Conservation (phyloP, 768 basidiomycete species). For the Thelephora ganbajun region DNA sequence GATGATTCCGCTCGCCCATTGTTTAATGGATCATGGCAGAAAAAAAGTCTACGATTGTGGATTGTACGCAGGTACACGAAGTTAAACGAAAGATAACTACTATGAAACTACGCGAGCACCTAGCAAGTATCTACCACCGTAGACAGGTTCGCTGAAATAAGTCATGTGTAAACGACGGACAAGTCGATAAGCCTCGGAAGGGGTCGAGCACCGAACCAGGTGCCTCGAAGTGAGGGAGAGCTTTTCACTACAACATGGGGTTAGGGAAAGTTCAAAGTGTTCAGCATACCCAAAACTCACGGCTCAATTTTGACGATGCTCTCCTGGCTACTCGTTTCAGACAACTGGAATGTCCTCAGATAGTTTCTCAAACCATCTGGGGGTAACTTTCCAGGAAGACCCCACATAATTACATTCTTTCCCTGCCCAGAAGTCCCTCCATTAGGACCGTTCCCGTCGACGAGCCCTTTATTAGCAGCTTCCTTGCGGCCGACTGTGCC, state of each 20-base stretch:
- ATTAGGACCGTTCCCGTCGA: constrained; percentile 32
- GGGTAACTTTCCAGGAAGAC: constrained; percentile 38
- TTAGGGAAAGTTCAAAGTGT: constrained; percentile 2
- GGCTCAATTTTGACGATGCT: constrained; percentile 34
- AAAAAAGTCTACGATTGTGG: too few relatives aligned
- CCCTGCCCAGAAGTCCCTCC: constrained; percentile 37
- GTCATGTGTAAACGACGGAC: constrained; percentile 52
- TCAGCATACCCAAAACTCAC: constrained; percentile 22
- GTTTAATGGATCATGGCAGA: too few relatives aligned
- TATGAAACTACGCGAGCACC: constrained; percentile 39
- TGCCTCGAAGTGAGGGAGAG: constrained; percentile 7
- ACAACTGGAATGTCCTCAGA: constrained; percentile 32
- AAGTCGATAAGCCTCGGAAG: constrained; percentile 56
- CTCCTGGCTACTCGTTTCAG: constrained; percentile 22
- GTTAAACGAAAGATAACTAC: constrained; percentile 2
- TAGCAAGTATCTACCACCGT: constrained; percentile 27
- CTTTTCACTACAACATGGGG: neutral
- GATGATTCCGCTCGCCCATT: too few relatives aligned
- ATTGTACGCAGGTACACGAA: too few relatives aligned
- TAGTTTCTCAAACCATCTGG: constrained; percentile 22
- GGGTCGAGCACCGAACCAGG: constrained; percentile 38
- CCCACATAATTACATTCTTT: constrained; percentile 43
- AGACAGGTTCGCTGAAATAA: constrained; percentile 22
- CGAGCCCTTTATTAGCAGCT: constrained; percentile 21
- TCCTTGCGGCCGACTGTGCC: constrained; percentile 27